phyloP scores from a whole-genome alignment of 768 basidiomycete species.

The Russula earlei region DNA sequence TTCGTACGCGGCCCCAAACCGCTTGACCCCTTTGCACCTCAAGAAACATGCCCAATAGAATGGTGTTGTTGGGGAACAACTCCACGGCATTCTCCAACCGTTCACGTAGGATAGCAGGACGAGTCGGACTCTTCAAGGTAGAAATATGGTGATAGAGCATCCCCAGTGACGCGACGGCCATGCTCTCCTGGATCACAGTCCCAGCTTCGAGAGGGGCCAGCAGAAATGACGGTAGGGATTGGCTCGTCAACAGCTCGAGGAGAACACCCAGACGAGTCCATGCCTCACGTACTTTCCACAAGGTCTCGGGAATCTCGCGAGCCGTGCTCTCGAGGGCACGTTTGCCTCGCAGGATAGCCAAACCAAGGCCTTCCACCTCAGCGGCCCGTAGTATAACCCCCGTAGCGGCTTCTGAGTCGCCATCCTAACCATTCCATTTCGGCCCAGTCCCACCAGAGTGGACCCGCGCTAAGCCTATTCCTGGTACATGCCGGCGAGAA shows the following conservation, averaged over 20 bases:
- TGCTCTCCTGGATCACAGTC: constrained; percentile 38
- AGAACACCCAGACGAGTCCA: constrained; percentile 61
- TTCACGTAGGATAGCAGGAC: constrained; percentile 49
- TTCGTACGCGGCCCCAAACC: constrained; percentile 64
- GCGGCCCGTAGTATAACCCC: constrained; percentile 46
- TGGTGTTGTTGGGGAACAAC: constrained; percentile 58
- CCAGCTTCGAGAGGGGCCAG: constrained; percentile 20
- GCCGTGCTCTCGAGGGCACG: constrained; percentile 46
- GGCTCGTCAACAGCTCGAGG: constrained; percentile 47
- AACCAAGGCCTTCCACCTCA: constrained; percentile 41
- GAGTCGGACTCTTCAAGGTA: constrained; percentile 45
- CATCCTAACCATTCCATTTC: constrained; percentile 74
- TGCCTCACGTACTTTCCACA: constrained; percentile 50
- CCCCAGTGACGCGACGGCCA: constrained; percentile 45
- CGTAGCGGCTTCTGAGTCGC: constrained; percentile 40
- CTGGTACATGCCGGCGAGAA: constrained; percentile 34
- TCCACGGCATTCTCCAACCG: constrained; percentile 46
- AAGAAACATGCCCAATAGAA: constrained; percentile 63
- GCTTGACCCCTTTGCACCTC: constrained; percentile 71
- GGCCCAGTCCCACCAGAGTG: constrained; percentile 77
- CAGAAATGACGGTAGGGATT: constrained; percentile 34
- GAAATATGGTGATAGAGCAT: constrained; percentile 53
- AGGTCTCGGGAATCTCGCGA: constrained; percentile 20
- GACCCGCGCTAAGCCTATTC: constrained; percentile 30
- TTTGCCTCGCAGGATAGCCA: constrained; percentile 54